phyloP scores from a whole-genome alignment of 306 rosid genomes.

The Citrullus amarus region DNA sequence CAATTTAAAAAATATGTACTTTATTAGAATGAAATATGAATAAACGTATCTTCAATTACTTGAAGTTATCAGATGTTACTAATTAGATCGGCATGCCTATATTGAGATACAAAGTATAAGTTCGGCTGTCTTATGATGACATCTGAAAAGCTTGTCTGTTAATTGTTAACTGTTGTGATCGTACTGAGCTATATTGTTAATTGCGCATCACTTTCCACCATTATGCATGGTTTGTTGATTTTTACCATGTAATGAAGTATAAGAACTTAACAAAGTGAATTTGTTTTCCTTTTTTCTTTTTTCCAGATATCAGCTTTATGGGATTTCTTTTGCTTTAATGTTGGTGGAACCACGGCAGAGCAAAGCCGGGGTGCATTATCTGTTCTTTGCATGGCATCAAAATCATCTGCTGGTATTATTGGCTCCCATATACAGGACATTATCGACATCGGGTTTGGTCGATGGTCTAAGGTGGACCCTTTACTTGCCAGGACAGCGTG shows the following conservation, averaged over 20 bases:
- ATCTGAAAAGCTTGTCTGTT: neutral
- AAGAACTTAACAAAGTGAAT: neutral
- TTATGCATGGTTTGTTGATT: neutral
- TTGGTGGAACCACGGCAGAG: slow-evolving; percentile 81
- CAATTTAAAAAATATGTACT: neutral
- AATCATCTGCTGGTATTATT: slow-evolving; percentile 54
- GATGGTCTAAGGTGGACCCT: slow-evolving; percentile 93
- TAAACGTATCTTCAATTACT: neutral
- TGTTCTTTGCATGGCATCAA: slow-evolving; percentile 88
- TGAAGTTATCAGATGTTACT: neutral
- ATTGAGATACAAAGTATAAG: neutral
- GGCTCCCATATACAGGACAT: slow-evolving; percentile 82
- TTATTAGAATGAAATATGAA: neutral
- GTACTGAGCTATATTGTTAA: neutral
- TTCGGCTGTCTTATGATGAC: neutral
- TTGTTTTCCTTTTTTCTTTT: slow-evolving; percentile 5
- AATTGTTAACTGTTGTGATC: neutral
- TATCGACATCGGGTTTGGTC: slow-evolving; percentile 89
- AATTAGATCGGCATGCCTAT: neutral
- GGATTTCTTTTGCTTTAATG: slow-evolving; percentile 93
- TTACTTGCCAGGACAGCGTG: slow-evolving; percentile 93
- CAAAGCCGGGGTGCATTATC: slow-evolving; percentile 89
- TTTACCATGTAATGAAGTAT: neutral
- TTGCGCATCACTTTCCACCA: neutral
- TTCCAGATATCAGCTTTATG: slow-evolving; percentile 72